Conservation (phyloP, 768 basidiomycete species). For the Auricularia heimuer region DNA sequence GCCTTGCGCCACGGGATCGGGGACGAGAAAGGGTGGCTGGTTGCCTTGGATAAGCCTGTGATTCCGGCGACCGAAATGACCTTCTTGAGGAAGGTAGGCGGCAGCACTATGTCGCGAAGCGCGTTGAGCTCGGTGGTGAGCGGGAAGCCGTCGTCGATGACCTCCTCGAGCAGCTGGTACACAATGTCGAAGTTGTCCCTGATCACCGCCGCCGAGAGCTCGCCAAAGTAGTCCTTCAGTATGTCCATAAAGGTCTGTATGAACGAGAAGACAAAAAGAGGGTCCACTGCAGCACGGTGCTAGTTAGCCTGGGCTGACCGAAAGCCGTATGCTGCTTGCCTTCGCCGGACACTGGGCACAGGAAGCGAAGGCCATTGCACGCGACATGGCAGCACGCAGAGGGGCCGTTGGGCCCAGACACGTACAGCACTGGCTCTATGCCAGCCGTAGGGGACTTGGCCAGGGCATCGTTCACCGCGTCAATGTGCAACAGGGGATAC, state of each 20-base stretch:
- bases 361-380: constrained; percentile 61
- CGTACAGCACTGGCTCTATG: constrained; percentile 42
- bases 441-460: constrained; percentile 32
- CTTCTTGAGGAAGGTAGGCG: constrained; percentile 78
- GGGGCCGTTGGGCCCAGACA: constrained; percentile 41
- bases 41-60: constrained; percentile 30
- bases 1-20: constrained; percentile 91
- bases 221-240: constrained; percentile 77
- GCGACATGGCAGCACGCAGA: constrained; percentile 79
- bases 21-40: constrained; percentile 58
- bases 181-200: constrained; percentile 93
- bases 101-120: constrained; percentile 86
- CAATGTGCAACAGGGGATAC: constrained; percentile 79
- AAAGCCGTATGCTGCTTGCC: constrained; percentile 33
- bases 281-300: constrained; percentile 53
- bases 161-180: constrained; percentile 93
- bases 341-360: constrained; percentile 78
- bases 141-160: constrained; percentile 86
- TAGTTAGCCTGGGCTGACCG: background rate
- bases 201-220: constrained; percentile 66
- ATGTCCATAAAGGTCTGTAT: constrained; percentile 78
- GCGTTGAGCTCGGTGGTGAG: constrained; percentile 85
- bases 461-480: constrained; percentile 68
- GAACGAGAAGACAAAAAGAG: constrained; percentile 82
- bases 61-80: constrained; percentile 44